Evolutionary conservation across 306 rosid species (phyloP).

Genomic region (Cucumis cinereus): DNA sequence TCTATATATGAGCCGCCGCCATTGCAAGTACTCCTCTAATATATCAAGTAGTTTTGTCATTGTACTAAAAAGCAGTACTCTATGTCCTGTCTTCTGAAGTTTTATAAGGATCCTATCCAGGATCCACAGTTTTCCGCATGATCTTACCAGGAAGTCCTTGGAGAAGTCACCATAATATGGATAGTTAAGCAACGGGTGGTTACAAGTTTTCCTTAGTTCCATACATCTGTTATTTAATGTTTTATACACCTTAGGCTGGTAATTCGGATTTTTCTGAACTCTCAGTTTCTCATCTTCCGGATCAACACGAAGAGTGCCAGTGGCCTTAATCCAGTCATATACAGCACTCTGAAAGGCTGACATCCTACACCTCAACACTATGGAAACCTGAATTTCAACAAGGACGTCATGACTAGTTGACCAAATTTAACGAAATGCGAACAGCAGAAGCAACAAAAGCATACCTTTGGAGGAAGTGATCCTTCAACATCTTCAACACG

Average conservation of each 20-base stretch:
- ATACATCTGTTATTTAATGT: conserved; percentile 91
- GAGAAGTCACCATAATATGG: conserved; percentile 53
- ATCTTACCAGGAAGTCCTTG: conserved; percentile 57
- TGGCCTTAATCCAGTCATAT: conserved; percentile 91
- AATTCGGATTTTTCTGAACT: conserved; percentile 56
- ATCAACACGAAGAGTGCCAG: conserved; percentile 94
- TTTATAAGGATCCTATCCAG: conserved; percentile 84
- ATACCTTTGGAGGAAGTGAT: conserved; percentile 89
- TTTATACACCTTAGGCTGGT: conserved; percentile 65
- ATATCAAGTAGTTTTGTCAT: conserved; percentile 94
- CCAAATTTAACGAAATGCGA: conserved; percentile 7
- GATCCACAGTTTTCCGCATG: conserved; percentile 97
- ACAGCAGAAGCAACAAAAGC: conserved; percentile 15
- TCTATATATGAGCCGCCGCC: conserved; percentile 73
- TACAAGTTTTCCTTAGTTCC: conserved; percentile 96
- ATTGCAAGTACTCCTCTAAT: conserved; percentile 85
- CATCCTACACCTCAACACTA: conserved; percentile 80
- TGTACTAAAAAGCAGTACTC: conserved; percentile 93
- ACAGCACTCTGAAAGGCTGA: conserved; percentile 88
- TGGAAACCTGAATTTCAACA: conserved; percentile 61
- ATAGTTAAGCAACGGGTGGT: conserved; percentile 87
- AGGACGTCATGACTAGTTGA: conserved; percentile 20
- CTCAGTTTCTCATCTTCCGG: conserved; percentile 72
- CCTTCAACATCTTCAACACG: conserved; percentile 99
- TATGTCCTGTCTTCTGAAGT: conserved; percentile 89